Percentiles rank a stretch among this genome's conserved stretches.
Evolutionary conservation across 148 eudicot species (phyloP).

Genomic region (Rhododendron mucronatum): DNA sequence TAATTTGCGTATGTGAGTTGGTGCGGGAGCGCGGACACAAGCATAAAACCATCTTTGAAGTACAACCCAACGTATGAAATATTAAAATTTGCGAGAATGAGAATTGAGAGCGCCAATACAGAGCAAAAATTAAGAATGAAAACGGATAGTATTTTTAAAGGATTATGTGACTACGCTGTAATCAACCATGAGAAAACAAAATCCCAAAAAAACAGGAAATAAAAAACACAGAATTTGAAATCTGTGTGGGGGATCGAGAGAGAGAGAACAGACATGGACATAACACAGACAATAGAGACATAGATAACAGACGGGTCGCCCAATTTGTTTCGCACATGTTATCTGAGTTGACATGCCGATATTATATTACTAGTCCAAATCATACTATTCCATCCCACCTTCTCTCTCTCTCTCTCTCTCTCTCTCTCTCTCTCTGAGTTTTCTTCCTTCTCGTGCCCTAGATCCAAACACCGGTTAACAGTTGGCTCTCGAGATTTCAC

Average conservation of each 20-base stretch:
- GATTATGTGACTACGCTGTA: too few relatives aligned
- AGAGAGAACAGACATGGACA: not conserved
- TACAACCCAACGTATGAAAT: too few relatives aligned
- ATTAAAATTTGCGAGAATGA: too few relatives aligned
- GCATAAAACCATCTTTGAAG: too few relatives aligned
- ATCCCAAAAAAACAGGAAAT: not conserved
- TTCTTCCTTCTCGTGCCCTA: constrained; percentile 14
- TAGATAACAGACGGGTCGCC: not conserved
- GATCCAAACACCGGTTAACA: constrained; percentile 10
- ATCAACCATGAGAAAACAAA: not conserved
- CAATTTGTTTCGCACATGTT: not conserved
- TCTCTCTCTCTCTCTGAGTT: not conserved
- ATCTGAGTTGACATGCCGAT: not conserved
- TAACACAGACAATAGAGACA: not conserved
- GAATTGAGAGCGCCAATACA: too few relatives aligned
- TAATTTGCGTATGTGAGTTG: too few relatives aligned
- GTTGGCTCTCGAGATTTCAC: not conserved
- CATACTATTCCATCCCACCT: not conserved
- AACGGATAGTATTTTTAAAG: too few relatives aligned
- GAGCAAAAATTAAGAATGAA: too few relatives aligned
- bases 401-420: not conserved
- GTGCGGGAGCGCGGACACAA: too few relatives aligned
- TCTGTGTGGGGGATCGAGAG: not conserved
- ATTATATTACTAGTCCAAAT: not conserved
- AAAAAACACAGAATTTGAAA: not conserved